A percentile compares a stretch with the other conserved stretches of the same genome.
phyloP scores from a whole-genome alignment of 805 yeast genomes.

The Starmerella bacillaris region DNA sequence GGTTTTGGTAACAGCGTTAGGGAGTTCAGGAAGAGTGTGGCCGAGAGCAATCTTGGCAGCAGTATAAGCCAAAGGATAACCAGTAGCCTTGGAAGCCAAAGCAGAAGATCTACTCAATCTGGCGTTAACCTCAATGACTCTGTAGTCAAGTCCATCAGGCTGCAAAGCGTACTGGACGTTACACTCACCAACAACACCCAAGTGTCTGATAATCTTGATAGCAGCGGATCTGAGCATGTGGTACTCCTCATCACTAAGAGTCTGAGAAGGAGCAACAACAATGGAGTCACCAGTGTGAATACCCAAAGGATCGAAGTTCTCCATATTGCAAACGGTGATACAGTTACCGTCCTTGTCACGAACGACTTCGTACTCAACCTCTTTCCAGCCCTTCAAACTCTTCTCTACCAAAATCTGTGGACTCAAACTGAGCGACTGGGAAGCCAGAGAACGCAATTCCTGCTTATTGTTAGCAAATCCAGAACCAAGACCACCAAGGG shows the following conservation, averaged over 20 bases:
- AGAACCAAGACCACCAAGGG: conserved; percentile 93
- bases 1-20: conserved; percentile 90
- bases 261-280: conserved; percentile 97
- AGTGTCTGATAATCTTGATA: conserved; percentile 87
- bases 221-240: conserved; percentile 97
- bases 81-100: conserved; percentile 94
- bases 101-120: conserved; percentile 95
- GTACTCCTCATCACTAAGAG: conserved; percentile 89
- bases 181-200: conserved; percentile 98
- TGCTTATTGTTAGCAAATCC: conserved; percentile 77
- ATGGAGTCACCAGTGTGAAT: conserved; percentile 98
- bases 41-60: conserved; percentile 96
- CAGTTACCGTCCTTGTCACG: conserved; percentile 93
- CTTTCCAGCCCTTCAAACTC: conserved; percentile 98
- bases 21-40: conserved; percentile 83
- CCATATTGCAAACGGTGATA: conserved; percentile 98
- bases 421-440: conserved; percentile 74
- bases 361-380: conserved; percentile 95
- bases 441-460: conserved; percentile 71
- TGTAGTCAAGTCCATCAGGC: conserved; percentile 86
- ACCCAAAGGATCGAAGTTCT: conserved; percentile 94
- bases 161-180: conserved; percentile 92
- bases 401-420: conserved; percentile 94
- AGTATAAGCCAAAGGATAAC: conserved; percentile 94
- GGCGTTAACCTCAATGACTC: conserved; percentile 95